Conservation (phyloP, 2,329 filamentous ascomycete genomes). For the Fusarium phyllophilum region DNA sequence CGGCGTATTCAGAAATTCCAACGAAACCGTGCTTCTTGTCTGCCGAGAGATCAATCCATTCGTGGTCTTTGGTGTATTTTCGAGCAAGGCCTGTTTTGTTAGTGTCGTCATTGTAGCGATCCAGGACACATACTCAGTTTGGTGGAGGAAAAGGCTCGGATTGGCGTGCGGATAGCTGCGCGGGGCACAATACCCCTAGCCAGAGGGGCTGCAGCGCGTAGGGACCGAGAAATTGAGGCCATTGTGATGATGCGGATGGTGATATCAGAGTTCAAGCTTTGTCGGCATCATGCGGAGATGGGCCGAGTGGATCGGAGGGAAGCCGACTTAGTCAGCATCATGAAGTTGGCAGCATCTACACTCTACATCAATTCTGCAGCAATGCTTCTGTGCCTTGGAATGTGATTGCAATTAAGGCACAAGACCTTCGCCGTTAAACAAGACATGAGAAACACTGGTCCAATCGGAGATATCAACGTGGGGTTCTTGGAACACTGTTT, state of each 20-base stretch:
- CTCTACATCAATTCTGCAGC: background rate
- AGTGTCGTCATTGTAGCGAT: slow-evolving; percentile 1
- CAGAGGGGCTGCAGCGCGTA: slow-evolving; percentile 61
- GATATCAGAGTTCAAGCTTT: slow-evolving; percentile 37
- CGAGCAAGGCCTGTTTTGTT: slow-evolving; percentile 68
- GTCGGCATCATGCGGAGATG: slow-evolving; percentile 33
- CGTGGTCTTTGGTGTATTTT: slow-evolving; percentile 96
- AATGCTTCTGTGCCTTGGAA: background rate
- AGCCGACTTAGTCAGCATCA: slow-evolving; percentile 35
- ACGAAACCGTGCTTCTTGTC: slow-evolving; percentile 83
- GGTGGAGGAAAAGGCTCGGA: slow-evolving; percentile 53
- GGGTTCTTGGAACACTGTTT: slow-evolving; percentile 1
- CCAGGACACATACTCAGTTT: slow-evolving; percentile 46
- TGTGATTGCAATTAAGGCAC: background rate
- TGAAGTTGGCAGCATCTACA: background rate
- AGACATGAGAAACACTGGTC: slow-evolving; percentile 17
- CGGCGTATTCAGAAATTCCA: slow-evolving; percentile 92
- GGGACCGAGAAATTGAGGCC: slow-evolving; percentile 70
- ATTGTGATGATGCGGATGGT: slow-evolving; percentile 52
- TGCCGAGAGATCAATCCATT: slow-evolving; percentile 91
- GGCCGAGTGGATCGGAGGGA: slow-evolving; percentile 32
- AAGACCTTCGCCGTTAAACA: background rate
- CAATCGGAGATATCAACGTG: slow-evolving; percentile 18
- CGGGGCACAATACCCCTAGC: slow-evolving; percentile 52
- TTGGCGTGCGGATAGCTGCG: slow-evolving; percentile 56